Evolutionary conservation across 2,329 filamentous ascomycete species (phyloP), one percentile per base, ranked within the genome.

Genomic region (Cladosporium sp.): DNA sequence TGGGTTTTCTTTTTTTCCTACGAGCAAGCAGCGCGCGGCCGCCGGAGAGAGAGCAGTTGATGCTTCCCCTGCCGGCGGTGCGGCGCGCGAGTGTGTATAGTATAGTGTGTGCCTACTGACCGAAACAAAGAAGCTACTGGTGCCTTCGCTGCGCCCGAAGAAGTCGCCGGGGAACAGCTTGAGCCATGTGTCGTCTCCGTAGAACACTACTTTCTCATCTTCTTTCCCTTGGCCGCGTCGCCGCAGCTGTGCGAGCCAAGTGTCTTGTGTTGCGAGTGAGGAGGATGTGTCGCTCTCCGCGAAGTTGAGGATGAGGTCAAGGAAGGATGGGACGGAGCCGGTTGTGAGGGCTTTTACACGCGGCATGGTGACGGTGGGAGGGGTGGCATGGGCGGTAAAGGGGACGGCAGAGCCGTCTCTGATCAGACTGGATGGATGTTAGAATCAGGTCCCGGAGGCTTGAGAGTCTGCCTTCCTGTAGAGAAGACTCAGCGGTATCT

Each of bases 311-410:
- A 99, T 95, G 13, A 96, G 86, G 68, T 99, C 93, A 54, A 97
- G 82, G 68, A 99, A 99, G 2, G 92, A 97, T 3, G 93, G 93
- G n/a, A 96, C 93, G 1, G 92, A 96, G 54, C 93, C 93, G 1
- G 93, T 97, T 1, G 93, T 99, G 56, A 99, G 90, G 43, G 93
- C 90, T 73, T 99, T 99, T 62, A 99, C 84, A 55, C 92, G 85
- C 37, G 93, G 93, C 93, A 99, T 97, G 15, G 93, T 99, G 55
- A 99, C 92, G 7, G 93, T 99, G 2, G 93, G 93, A 45, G 95
- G 90, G n/a, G 89, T 87, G 15, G 93, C 93, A 78, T 96, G 87
- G 29, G 92, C 92, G 27, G 93, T 99, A 67, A 95, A 99, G 3
- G 93, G 93, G 32, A 97, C 76, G 6, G 93, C 95, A 52, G 80